Evolutionary conservation across 345 rosid genomes (phyloP).

Genomic region (Ceriops decandra): DNA sequence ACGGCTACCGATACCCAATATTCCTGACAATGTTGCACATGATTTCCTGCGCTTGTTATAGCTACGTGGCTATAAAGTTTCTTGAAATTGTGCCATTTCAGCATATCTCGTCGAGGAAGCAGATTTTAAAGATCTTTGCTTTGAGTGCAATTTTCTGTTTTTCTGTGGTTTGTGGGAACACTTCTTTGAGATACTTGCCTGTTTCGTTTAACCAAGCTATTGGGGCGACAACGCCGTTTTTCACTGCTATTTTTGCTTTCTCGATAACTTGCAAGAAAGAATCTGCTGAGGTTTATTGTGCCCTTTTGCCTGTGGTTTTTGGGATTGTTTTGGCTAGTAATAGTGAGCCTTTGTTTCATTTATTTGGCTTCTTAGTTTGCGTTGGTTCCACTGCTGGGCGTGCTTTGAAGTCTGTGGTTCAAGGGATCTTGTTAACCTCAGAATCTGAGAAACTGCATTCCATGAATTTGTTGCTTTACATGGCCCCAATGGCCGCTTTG

Average conservation of each 20-base stretch:
- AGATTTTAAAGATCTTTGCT: slow-evolving; percentile 77
- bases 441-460: slow-evolving; percentile 95
- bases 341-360: slow-evolving; percentile 84
- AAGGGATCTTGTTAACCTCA: slow-evolving; percentile 74
- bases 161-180: slow-evolving; percentile 96
- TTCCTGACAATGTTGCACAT: slow-evolving; percentile 92
- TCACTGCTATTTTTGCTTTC: slow-evolving; percentile 93
- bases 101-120: slow-evolving; percentile 68
- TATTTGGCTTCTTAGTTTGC: slow-evolving; percentile 89
- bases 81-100: slow-evolving; percentile 84
- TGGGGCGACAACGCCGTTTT: slow-evolving; percentile 98
- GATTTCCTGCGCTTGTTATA: slow-evolving; percentile 79
- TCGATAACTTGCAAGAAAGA: slow-evolving; percentile 86
- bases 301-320: slow-evolving; percentile 82
- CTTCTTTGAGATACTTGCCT: slow-evolving; percentile 85
- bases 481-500: slow-evolving; percentile 98
- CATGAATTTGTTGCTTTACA: slow-evolving; percentile 82
- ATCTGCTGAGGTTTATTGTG: slow-evolving; percentile 75
- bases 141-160: slow-evolving; percentile 81
- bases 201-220: slow-evolving; percentile 97
- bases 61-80: slow-evolving; percentile 63
- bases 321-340: slow-evolving; percentile 93
- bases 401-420: slow-evolving; percentile 89
- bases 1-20: slow-evolving; percentile 89
- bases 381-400: slow-evolving; percentile 93